Evolutionary conservation across 192 early-diverging fungal species (phyloP).

Genomic region (Rhizophlyctis rosea): DNA sequence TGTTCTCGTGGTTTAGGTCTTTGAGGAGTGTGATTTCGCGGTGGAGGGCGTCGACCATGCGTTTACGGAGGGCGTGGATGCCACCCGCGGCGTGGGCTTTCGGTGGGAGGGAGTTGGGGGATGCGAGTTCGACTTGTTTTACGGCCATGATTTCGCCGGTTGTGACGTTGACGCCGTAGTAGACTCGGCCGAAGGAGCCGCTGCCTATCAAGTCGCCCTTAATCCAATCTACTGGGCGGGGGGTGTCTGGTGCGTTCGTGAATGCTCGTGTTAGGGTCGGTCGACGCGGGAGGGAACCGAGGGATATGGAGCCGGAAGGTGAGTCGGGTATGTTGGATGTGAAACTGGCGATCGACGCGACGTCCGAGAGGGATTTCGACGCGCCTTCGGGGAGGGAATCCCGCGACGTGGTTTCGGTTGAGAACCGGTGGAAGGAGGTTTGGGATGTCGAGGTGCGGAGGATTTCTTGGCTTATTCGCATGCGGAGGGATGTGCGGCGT

Average conservation of each 20-base stretch:
- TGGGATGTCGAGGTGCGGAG: too few relatives aligned
- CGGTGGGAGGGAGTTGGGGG: slow-evolving; percentile 3
- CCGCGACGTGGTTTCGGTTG: not conserved
- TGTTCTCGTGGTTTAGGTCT: slow-evolving; percentile 90
- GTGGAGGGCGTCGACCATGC: slow-evolving; percentile 83
- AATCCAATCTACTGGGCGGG: slow-evolving; percentile 63
- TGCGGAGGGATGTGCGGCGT: too few relatives aligned
- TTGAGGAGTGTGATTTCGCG: slow-evolving; percentile 87
- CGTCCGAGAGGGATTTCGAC: not conserved
- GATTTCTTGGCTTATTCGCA: too few relatives aligned
- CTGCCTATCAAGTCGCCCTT: slow-evolving; percentile 89
- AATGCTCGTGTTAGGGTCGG: slow-evolving; percentile 16
- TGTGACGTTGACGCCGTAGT: slow-evolving; percentile 82
- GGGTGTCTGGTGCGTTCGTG: slow-evolving; percentile 26
- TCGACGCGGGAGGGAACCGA: too few relatives aligned
- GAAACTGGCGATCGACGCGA: slow-evolving; percentile 6
- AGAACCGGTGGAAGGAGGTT: not conserved
- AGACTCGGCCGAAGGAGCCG: slow-evolving; percentile 94
- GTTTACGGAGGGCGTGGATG: slow-evolving; percentile 10
- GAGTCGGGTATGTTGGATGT: not conserved
- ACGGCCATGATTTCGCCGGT: slow-evolving; percentile 79
- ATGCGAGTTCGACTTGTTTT: slow-evolving; percentile 47
- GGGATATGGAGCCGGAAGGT: too few relatives aligned
- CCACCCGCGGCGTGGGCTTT: not conserved
- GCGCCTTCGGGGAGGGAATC: not conserved